phyloP scores from a whole-genome alignment of 768 basidiomycete species.

The Cystobasidium tubakii region DNA sequence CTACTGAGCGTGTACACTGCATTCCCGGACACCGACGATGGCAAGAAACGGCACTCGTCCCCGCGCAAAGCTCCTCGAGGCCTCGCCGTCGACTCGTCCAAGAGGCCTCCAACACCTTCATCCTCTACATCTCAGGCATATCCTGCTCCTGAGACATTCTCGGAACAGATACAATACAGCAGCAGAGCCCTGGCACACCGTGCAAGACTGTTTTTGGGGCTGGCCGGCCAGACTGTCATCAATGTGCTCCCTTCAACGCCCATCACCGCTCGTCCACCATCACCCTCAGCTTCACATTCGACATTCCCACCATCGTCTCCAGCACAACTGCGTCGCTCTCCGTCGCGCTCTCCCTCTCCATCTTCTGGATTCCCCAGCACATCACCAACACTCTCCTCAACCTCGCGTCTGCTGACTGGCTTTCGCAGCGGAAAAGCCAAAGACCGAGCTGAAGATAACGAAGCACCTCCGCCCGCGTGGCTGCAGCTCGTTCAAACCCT shows the following conservation, averaged over 20 bases:
- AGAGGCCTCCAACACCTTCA: not conserved
- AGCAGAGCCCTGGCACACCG: conserved; percentile 1
- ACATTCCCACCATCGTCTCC: not conserved
- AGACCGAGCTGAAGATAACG: not conserved
- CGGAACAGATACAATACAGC: conserved; percentile 5
- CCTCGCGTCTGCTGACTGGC: conserved; percentile 1
- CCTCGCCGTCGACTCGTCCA: not conserved
- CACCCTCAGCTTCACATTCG: not conserved
- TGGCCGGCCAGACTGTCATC: conserved; percentile 5
- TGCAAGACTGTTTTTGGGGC: not conserved
- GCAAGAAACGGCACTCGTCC: not conserved
- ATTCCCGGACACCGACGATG: not conserved
- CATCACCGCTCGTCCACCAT: not conserved
- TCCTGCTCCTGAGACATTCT: conserved; percentile 8
- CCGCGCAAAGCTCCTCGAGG: not conserved
- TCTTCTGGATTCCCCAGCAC: not conserved
- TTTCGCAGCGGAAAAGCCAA: not conserved
- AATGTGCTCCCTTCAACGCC: conserved; percentile 5
- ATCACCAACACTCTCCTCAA: not conserved
- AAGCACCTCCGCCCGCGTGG: conserved; percentile 13
- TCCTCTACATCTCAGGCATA: not conserved
- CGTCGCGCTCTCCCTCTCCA: not conserved
- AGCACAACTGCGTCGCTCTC: not conserved
- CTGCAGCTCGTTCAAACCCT: not conserved
- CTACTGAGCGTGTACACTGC: not conserved